Percentiles rank a stretch among this genome's conserved stretches.
These are phyloP conservation scores for Solanum verrucosum DNA, from an alignment of 257 asterid genomes.

Conservation along the genomic window DNA sequence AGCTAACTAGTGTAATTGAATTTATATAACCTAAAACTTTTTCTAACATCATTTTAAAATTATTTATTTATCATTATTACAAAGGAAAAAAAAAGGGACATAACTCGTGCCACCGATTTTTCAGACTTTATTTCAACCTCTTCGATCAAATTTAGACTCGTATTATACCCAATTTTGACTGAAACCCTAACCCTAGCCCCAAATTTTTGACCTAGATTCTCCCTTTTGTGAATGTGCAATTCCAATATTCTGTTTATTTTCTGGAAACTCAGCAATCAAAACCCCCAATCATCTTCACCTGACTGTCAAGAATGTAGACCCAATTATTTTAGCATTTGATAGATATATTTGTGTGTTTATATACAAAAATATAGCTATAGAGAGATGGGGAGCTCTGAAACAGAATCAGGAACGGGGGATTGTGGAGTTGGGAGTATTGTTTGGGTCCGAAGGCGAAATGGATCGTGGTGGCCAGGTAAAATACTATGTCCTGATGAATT, in stretches of 20 bases:
- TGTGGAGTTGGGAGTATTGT: slow-evolving; percentile 93
- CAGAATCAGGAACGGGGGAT: slow-evolving; percentile 47
- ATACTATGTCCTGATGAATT: slow-evolving; percentile 87
- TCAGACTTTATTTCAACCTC: background rate
- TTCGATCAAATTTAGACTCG: background rate
- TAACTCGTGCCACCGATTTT: background rate
- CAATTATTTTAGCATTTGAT: background rate
- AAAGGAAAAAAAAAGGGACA: background rate
- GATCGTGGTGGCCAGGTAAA: slow-evolving; percentile 99
- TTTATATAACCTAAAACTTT: too few species aligned
- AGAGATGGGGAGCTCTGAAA: slow-evolving; percentile 70
- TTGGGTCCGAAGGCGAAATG: slow-evolving; percentile 96
- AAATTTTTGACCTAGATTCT: slow-evolving; percentile 18
- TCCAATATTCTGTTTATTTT: slow-evolving; percentile 14
- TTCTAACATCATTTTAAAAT: background rate
- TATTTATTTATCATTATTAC: background rate
- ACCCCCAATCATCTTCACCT: background rate
- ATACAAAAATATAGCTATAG: background rate
- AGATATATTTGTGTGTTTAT: background rate
- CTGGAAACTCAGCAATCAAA: slow-evolving; percentile 35
- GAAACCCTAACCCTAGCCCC: slow-evolving; percentile 50
- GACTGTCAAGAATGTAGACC: background rate
- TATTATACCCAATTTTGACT: slow-evolving; percentile 34
- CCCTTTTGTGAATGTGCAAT: slow-evolving; percentile 15
- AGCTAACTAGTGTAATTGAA: too few species aligned